phyloP scores from a whole-genome alignment of 2,329 filamentous ascomycete genomes.

The Tolypocladium cylindrosporum region DNA sequence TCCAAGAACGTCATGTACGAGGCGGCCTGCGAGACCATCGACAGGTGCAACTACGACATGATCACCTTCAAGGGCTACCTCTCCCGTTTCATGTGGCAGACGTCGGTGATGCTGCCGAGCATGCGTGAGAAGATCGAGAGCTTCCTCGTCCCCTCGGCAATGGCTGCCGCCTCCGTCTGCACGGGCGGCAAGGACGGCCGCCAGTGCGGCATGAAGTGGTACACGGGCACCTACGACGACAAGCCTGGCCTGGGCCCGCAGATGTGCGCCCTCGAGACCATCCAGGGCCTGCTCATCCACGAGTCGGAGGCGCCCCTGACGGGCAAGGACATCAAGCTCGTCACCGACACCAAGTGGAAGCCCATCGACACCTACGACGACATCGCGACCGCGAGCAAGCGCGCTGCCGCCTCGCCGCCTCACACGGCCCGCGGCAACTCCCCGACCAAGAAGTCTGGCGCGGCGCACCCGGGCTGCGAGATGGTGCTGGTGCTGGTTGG shows the following conservation, averaged over 20 bases:
- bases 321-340: constrained; percentile 35
- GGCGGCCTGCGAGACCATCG: constrained; percentile 50
- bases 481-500: not conserved
- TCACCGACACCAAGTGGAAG: constrained; percentile 20
- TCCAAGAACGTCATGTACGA: constrained; percentile 55
- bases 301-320: constrained; percentile 33
- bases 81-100: constrained; percentile 52
- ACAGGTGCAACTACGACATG: constrained; percentile 52
- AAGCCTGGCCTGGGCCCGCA: constrained; percentile 49
- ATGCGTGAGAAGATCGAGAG: constrained; percentile 35
- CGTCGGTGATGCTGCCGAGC: constrained; percentile 45
- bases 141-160: constrained; percentile 40
- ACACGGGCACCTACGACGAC: constrained; percentile 44
- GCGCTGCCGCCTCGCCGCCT: not conserved
- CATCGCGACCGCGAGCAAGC: constrained; percentile 1
- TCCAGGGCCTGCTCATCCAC: constrained; percentile 47
- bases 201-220: constrained; percentile 55
- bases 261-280: constrained; percentile 53
- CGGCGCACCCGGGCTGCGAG: not conserved
- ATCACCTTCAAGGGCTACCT: constrained; percentile 60
- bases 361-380: constrained; percentile 8
- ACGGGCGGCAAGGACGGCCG: constrained; percentile 41
- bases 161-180: constrained; percentile 47
- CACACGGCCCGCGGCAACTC: not conserved
- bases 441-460: not conserved